phyloP scores from a whole-genome alignment of 371 early-diverging fungal genomes.

The Syncephalastrum racemosum region DNA sequence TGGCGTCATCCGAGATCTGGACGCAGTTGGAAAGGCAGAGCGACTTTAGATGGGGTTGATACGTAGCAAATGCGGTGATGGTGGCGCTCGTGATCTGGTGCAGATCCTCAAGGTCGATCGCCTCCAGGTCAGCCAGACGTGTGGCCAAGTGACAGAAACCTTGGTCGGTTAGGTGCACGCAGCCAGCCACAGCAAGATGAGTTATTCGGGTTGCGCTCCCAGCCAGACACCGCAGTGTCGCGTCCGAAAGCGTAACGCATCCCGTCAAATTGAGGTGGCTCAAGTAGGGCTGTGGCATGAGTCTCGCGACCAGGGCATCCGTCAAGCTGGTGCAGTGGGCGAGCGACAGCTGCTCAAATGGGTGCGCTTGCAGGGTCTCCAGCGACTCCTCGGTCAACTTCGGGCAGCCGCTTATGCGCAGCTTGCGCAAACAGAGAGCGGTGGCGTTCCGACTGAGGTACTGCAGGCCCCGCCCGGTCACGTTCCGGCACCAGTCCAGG shows the following conservation, averaged over 20 bases:
- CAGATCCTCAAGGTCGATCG: slow-evolving; percentile 58
- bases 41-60: slow-evolving; percentile 32
- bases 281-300: slow-evolving; percentile 20
- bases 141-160: slow-evolving; percentile 47
- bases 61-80: slow-evolving; percentile 43
- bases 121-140: slow-evolving; percentile 32
- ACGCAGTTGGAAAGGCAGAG: slow-evolving; percentile 56
- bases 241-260: slow-evolving; percentile 47
- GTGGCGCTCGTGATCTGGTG: slow-evolving; percentile 48
- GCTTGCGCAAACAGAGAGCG: slow-evolving; percentile 32
- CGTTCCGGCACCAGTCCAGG: slow-evolving; percentile 56
- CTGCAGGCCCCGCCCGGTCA: slow-evolving; percentile 46
- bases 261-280: slow-evolving; percentile 51
- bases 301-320: slow-evolving; percentile 38
- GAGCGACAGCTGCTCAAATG: slow-evolving; percentile 36
- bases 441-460: neutral
- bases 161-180: slow-evolving; percentile 47
- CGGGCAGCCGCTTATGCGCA: slow-evolving; percentile 54
- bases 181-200: slow-evolving; percentile 54
- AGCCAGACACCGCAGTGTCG: slow-evolving; percentile 38
- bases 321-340: slow-evolving; percentile 48
- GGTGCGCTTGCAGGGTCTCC: slow-evolving; percentile 30
- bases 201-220: slow-evolving; percentile 32
- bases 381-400: slow-evolving; percentile 46
- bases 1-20: slow-evolving; percentile 48